phyloP scores from a whole-genome alignment of 768 basidiomycete species.

The Pleurotus cornucopiae region DNA sequence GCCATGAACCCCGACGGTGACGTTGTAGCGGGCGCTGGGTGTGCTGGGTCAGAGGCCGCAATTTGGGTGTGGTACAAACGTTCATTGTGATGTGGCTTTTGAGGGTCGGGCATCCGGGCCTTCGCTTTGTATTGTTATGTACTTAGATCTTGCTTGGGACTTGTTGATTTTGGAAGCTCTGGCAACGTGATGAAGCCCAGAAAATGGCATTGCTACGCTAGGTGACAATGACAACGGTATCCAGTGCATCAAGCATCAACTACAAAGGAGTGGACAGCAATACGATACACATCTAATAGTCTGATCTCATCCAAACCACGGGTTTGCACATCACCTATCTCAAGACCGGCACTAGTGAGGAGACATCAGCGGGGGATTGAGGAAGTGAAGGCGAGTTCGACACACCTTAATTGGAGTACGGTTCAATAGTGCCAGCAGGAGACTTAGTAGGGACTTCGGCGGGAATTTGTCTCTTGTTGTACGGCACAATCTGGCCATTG shows the following conservation, averaged over 20 bases:
- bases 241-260: conserved; percentile 10
- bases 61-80: conserved; percentile 36
- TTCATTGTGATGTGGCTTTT: not conserved
- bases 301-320: not conserved
- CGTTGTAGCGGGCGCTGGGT: conserved; percentile 30
- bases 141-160: not conserved
- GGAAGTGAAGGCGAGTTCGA: not conserved
- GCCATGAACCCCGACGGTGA: conserved; percentile 40
- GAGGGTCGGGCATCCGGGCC: too few species aligned
- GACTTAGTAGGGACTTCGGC: conserved; percentile 20
- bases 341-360: too few species aligned
- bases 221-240: not conserved
- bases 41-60: conserved; percentile 24
- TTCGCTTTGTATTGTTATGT: too few species aligned
- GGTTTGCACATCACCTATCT: too few species aligned
- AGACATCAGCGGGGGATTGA: not conserved
- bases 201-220: not conserved
- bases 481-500: conserved; percentile 22
- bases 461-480: conserved; percentile 17
- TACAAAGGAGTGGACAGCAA: not conserved
- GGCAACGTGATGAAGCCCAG: not conserved
- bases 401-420: conserved; percentile 14
- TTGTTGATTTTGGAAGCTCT: not conserved
- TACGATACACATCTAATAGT: not conserved
- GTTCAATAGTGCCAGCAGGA: conserved; percentile 22